A percentile compares a stretch with the other conserved stretches of the same genome.
phyloP scores from a whole-genome alignment of 352 stramenopile species.

The Phytophthora boehmeriae region DNA sequence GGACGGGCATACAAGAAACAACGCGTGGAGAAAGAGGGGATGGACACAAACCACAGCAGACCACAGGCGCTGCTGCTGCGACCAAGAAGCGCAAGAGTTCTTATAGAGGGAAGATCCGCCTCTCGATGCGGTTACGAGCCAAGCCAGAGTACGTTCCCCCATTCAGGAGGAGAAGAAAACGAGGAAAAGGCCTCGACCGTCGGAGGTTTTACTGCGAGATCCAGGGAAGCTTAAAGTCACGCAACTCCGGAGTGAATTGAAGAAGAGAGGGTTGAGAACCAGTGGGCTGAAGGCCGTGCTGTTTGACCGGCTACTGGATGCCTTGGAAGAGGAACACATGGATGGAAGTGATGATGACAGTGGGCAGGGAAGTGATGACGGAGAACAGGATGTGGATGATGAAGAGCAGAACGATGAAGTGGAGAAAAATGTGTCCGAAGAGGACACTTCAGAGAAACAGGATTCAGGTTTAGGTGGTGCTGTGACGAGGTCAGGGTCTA shows the following conservation, averaged over 20 bases:
- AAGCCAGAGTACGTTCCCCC: constrained; percentile 3
- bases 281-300: constrained; percentile 64
- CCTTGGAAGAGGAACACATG: constrained; percentile 42
- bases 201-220: constrained; percentile 14
- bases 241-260: constrained; percentile 65
- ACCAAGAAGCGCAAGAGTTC: not conserved
- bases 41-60: no score
- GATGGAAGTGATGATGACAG: constrained; percentile 16
- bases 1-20: not conserved
- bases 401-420: constrained; percentile 22
- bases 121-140: constrained; percentile 17
- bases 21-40: not conserved
- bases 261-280: constrained; percentile 57
- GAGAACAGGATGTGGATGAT: constrained; percentile 13
- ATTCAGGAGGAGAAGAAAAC: constrained; percentile 21
- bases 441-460: constrained; percentile 24
- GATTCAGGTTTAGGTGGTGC: not conserved
- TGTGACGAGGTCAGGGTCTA: no score
- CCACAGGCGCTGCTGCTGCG: not conserved
- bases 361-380: constrained; percentile 31
- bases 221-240: constrained; percentile 45
- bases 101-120: not conserved
- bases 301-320: constrained; percentile 51
- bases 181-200: constrained; percentile 49
- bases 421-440: constrained; percentile 14